A percentile compares a stretch with the other conserved stretches of the same genome.
Conservation (phyloP, 2,329 filamentous ascomycete genomes). For the Fusarium mangiferae region DNA sequence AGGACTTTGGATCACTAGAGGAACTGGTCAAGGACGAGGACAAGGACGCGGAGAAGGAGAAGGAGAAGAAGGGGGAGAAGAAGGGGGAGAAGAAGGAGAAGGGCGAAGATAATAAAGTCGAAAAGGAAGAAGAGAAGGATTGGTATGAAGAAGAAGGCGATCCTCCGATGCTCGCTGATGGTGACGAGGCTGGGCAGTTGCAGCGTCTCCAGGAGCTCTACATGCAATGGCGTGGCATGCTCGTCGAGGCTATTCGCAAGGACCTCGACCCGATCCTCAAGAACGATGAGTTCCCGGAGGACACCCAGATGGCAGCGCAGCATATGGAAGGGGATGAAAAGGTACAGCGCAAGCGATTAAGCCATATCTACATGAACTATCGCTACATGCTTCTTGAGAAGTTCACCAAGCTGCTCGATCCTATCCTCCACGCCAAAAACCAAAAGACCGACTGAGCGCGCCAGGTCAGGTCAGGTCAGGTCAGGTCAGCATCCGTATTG, state of each 20-base stretch:
- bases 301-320: neutral
- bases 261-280: constrained; percentile 26
- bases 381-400: constrained; percentile 15
- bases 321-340: neutral
- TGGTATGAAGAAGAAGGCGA: neutral
- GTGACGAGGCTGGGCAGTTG: constrained; percentile 5
- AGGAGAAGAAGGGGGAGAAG: too few relatives aligned
- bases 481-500: neutral
- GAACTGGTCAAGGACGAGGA: neutral
- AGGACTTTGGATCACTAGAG: neutral
- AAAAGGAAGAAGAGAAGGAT: neutral
- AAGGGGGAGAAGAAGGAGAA: neutral
- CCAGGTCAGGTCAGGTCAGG: neutral
- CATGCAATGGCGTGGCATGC: constrained; percentile 29
- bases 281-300: neutral
- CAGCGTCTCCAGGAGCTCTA: constrained; percentile 14
- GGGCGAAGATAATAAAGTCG: neutral
- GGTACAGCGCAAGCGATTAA: constrained; percentile 10
- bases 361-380: constrained; percentile 6
- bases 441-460: neutral
- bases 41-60: neutral
- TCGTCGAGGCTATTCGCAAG: constrained; percentile 8
- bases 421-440: neutral
- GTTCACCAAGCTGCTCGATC: constrained; percentile 2
- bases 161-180: neutral